A percentile compares a stretch with the other conserved stretches of the same genome.
Evolutionary conservation across 257 asterid genomes (phyloP).

Genomic region (Thymus mandschuricus): DNA sequence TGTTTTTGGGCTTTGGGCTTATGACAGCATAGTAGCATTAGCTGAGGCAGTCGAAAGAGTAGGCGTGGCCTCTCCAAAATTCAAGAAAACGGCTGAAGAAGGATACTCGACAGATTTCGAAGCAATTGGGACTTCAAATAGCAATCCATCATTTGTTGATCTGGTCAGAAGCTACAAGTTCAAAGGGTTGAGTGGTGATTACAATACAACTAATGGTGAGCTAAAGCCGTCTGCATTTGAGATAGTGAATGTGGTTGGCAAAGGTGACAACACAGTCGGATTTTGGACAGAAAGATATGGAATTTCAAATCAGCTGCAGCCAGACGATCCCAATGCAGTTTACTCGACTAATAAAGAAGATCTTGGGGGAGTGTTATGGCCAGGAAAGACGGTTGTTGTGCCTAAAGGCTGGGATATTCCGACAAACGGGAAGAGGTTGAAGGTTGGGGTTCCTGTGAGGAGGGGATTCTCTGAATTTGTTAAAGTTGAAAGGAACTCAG

Average conservation of each 20-base stretch:
- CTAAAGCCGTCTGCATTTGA: constrained; percentile 43
- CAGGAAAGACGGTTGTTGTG: constrained; percentile 34
- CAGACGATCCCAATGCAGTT: not conserved
- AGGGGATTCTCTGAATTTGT: constrained; percentile 42
- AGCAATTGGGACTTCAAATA: constrained; percentile 42
- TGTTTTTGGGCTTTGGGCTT: constrained; percentile 59
- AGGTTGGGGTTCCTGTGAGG: constrained; percentile 47
- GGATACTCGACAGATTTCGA: constrained; percentile 40
- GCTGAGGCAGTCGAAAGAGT: constrained; percentile 43
- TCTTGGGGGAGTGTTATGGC: constrained; percentile 48
- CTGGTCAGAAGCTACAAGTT: constrained; percentile 33
- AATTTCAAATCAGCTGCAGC: constrained; percentile 26
- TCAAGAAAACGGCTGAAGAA: constrained; percentile 10
- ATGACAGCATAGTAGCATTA: constrained; percentile 41
- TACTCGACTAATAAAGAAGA: constrained; percentile 31
- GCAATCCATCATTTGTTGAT: constrained; percentile 38
- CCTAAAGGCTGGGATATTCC: constrained; percentile 57
- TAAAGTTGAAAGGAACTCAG: constrained; percentile 36
- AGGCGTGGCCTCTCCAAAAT: constrained; percentile 22
- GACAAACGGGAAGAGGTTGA: constrained; percentile 40
- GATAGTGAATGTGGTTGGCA: constrained; percentile 55
- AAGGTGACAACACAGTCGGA: constrained; percentile 38
- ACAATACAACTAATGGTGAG: constrained; percentile 39
- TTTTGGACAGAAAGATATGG: constrained; percentile 49
- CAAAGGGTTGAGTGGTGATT: constrained; percentile 56